phyloP scores from a whole-genome alignment of 768 basidiomycete species.

The Xanthoconium stramineum region DNA sequence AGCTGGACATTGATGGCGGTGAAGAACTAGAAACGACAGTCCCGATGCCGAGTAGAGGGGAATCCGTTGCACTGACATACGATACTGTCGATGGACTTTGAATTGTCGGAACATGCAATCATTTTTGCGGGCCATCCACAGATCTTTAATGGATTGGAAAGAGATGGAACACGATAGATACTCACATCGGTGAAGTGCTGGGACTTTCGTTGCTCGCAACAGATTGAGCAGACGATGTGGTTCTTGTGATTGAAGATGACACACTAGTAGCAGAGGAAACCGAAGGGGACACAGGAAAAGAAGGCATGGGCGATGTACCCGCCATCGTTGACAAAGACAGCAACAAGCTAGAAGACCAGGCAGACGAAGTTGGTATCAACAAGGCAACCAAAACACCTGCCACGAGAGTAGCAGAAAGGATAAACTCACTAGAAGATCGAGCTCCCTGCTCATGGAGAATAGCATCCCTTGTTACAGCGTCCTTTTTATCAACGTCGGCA shows the following conservation, averaged over 20 bases:
- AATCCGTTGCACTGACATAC: background rate
- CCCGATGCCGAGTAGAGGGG: background rate
- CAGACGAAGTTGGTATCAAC: background rate
- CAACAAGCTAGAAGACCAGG: background rate
- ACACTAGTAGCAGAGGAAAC: background rate
- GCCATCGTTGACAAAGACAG: background rate
- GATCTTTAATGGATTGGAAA: too few species aligned
- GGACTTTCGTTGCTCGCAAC: background rate
- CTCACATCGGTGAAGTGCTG: background rate
- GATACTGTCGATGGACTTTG: background rate
- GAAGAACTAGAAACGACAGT: conserved; percentile 1
- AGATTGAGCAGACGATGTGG: background rate
- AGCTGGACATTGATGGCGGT: background rate
- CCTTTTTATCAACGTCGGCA: background rate
- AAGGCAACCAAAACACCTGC: background rate
- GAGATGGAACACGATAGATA: background rate
- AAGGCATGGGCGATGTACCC: background rate
- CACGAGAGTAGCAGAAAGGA: background rate
- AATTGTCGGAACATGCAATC: background rate
- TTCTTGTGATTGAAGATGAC: background rate
- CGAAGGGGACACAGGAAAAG: background rate
- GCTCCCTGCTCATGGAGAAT: background rate
- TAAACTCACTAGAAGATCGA: background rate
- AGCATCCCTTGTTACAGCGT: background rate
- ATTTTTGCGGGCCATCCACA: too few species aligned